phyloP scores from a whole-genome alignment of 306 rosid genomes.

The Malus domestica region DNA sequence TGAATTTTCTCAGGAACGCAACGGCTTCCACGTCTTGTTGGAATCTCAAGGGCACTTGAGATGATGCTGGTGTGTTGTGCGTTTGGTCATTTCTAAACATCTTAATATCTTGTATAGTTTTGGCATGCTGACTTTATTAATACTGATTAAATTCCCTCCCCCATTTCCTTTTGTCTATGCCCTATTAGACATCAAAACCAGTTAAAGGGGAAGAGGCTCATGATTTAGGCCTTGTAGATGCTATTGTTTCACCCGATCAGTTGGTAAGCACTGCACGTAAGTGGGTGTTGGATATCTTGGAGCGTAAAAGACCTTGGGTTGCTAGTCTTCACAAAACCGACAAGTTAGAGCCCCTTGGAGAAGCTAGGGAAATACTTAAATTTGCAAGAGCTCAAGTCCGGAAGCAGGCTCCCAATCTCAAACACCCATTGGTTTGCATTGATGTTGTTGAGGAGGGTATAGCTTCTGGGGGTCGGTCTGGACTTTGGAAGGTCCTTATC shows the following conservation, averaged over 20 bases:
- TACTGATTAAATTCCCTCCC: constrained; percentile 13
- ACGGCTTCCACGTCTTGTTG: constrained; percentile 98
- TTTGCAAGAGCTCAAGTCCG: constrained; percentile 66
- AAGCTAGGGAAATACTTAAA: constrained; percentile 81
- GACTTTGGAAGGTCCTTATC: constrained; percentile 81
- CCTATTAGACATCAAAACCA: constrained; percentile 66
- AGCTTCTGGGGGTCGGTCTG: constrained; percentile 73
- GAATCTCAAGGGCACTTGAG: constrained; percentile 82
- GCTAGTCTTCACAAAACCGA: constrained; percentile 75
- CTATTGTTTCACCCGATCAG: constrained; percentile 54
- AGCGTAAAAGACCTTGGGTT: constrained; percentile 68
- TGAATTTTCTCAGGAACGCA: constrained; percentile 73
- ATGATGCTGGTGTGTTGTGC: constrained; percentile 74
- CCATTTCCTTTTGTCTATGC: neutral
- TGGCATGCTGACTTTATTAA: constrained; percentile 3
- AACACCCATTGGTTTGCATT: constrained; percentile 88
- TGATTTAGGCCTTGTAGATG: constrained; percentile 84
- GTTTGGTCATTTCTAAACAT: neutral
- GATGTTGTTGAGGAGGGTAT: constrained; percentile 83
- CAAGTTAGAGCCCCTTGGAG: constrained; percentile 84
- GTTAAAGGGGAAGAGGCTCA: constrained; percentile 79
- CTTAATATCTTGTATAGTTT: neutral
- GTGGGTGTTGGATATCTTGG: constrained; percentile 80
- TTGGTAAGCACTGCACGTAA: constrained; percentile 68
- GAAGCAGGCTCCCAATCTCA: constrained; percentile 79